Percentiles rank a stretch among this genome's conserved stretches.
These are phyloP conservation scores for Lichtheimia ornata DNA, from an alignment of 371 early-diverging fungal genomes.

Conservation along the genomic window DNA sequence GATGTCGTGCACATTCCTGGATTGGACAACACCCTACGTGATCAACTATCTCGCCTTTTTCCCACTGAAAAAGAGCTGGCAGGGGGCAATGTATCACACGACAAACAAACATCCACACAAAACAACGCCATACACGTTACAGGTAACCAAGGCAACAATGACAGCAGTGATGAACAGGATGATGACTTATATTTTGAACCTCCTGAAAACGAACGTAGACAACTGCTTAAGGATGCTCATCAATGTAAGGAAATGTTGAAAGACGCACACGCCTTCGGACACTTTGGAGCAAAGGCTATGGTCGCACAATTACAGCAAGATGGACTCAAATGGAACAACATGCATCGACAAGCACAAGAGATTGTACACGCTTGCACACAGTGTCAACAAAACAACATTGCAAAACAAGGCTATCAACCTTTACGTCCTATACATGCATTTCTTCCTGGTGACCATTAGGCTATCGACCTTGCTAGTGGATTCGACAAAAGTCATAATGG, in stretches of 20 bases:
- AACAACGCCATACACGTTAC: too few species aligned
- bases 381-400: constrained; percentile 18
- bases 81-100: constrained; percentile 7
- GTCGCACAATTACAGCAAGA: constrained; percentile 2
- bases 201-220: not conserved
- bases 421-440: constrained; percentile 16
- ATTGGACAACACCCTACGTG: constrained; percentile 19
- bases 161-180: not conserved
- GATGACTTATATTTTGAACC: not conserved
- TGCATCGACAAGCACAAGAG: constrained; percentile 17
- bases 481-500: constrained; percentile 12
- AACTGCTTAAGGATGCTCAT: too few species aligned
- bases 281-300: constrained; percentile 24
- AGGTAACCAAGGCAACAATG: too few species aligned
- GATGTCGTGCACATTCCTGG: constrained; percentile 25
- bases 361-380: constrained; percentile 14
- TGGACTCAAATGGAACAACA: constrained; percentile 18
- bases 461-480: constrained; percentile 28
- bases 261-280: constrained; percentile 18
- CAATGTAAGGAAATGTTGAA: constrained; percentile 1
- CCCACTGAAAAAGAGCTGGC: constrained; percentile 19
- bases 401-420: constrained; percentile 20
- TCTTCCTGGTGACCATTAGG: constrained; percentile 20
- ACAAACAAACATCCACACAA: not conserved
- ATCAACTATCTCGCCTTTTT: constrained; percentile 19